Conservation (phyloP, 1,284 basidiomycete species). For the Caloboletus firmus region DNA sequence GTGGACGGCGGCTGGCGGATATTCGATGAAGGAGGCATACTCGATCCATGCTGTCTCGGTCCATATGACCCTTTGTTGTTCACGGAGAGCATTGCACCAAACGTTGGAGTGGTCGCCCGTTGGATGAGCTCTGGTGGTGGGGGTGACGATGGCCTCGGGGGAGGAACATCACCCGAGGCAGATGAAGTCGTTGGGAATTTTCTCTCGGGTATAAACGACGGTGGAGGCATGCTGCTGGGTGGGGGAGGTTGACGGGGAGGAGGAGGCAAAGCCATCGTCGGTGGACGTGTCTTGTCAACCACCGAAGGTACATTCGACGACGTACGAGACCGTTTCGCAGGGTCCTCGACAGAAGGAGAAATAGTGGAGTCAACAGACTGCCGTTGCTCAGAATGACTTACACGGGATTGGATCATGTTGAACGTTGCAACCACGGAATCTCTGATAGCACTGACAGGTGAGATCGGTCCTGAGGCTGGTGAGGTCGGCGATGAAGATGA, state of each 20-base stretch:
- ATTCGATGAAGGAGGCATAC: constrained; percentile 65
- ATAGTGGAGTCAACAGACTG: constrained; percentile 62
- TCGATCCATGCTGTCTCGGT: constrained; percentile 60
- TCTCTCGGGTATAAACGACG: constrained; percentile 71
- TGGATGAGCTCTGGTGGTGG: constrained; percentile 86
- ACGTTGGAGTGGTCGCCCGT: constrained; percentile 81
- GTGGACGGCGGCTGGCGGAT: constrained; percentile 76
- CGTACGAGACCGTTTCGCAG: constrained; percentile 53
- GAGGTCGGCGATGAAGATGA: constrained; percentile 38
- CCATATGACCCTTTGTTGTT: constrained; percentile 49
- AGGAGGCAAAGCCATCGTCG: constrained; percentile 82
- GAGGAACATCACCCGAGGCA: constrained; percentile 57
- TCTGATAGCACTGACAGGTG: constrained; percentile 45
- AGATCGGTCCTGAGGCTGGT: constrained; percentile 31
- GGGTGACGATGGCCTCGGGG: constrained; percentile 83
- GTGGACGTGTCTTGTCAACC: constrained; percentile 80
- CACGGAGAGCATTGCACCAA: constrained; percentile 61
- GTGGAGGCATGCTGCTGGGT: constrained; percentile 67
- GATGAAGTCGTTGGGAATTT: constrained; percentile 53
- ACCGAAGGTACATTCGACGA: constrained; percentile 46
- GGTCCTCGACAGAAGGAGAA: constrained; percentile 48
- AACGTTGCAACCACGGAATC: constrained; percentile 40
- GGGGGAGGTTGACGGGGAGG: constrained; percentile 83
- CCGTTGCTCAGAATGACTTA: constrained; percentile 43
- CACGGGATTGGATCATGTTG: constrained; percentile 40